phyloP scores from a whole-genome alignment of 768 basidiomycete genomes.

The Amanita exitialis region DNA sequence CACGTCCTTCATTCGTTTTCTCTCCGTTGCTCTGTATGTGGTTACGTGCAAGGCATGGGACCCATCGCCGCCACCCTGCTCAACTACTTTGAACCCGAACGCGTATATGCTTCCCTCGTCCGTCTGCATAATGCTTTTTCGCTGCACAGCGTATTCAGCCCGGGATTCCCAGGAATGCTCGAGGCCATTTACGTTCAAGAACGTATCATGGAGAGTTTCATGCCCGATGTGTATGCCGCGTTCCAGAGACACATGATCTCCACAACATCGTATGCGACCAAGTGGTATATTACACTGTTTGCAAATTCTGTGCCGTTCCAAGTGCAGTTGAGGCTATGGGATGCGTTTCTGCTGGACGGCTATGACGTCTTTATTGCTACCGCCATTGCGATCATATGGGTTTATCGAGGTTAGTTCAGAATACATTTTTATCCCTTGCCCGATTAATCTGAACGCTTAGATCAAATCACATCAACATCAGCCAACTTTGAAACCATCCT shows the following conservation, averaged over 20 bases:
- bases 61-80: slow-evolving; percentile 91
- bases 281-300: slow-evolving; percentile 99
- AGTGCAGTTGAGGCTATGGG: slow-evolving; percentile 91
- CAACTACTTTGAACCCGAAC: slow-evolving; percentile 88
- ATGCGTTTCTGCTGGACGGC: slow-evolving; percentile 86
- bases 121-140: slow-evolving; percentile 84
- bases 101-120: slow-evolving; percentile 75
- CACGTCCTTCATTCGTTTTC: slow-evolving; percentile 92
- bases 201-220: slow-evolving; percentile 71
- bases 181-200: slow-evolving; percentile 97
- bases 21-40: slow-evolving; percentile 73
- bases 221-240: slow-evolving; percentile 82
- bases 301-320: slow-evolving; percentile 94
- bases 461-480: slow-evolving; percentile 68
- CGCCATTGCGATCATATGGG: slow-evolving; percentile 86
- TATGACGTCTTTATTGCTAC: slow-evolving; percentile 81
- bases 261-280: slow-evolving; percentile 92
- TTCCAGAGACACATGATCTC: slow-evolving; percentile 87
- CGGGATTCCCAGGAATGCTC: slow-evolving; percentile 91
- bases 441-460: slow-evolving; percentile 25
- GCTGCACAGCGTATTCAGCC: slow-evolving; percentile 83
- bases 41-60: slow-evolving; percentile 99
- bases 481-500: slow-evolving; percentile 91
- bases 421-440: not conserved
- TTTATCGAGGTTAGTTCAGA: slow-evolving; percentile 59